These are phyloP conservation scores for Pisolithus albus DNA, from an alignment of 768 basidiomycete genomes.

Conservation along the genomic window DNA sequence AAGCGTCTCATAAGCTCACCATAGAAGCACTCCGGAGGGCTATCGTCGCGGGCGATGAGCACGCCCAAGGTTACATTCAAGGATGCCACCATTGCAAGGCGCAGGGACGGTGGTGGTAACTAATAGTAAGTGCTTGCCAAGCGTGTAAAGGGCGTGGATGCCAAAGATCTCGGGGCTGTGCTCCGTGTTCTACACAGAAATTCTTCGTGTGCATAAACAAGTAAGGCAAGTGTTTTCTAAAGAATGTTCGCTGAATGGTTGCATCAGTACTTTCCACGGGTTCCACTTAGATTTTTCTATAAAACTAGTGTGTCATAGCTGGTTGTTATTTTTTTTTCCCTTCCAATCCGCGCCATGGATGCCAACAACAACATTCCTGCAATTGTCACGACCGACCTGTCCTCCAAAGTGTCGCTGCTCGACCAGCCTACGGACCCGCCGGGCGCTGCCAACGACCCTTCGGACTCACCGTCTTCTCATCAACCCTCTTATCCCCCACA, in stretches of 20 bases:
- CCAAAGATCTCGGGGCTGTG: neutral
- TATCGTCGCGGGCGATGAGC: neutral
- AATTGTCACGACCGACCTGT: slow-evolving; percentile 31
- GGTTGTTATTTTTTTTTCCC: neutral
- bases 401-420: slow-evolving; percentile 23
- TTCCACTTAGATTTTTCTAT: no score
- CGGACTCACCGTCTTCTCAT: neutral
- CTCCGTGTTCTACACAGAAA: neutral
- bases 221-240: neutral
- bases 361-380: slow-evolving; percentile 22
- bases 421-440: neutral
- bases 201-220: neutral
- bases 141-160: neutral
- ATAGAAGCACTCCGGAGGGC: no score
- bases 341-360: slow-evolving; percentile 10
- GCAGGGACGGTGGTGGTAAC: neutral
- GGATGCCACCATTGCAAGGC: neutral
- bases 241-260: neutral
- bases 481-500: neutral
- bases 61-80: neutral
- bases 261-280: no score
- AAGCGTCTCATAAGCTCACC: neutral
- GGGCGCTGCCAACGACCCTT: neutral
- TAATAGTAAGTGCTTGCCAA: neutral
- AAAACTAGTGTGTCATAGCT: neutral